Base-by-base conservation (phyloP, 768 basidiomycete genomes). In the Psilocybe azurescens region DNA sequence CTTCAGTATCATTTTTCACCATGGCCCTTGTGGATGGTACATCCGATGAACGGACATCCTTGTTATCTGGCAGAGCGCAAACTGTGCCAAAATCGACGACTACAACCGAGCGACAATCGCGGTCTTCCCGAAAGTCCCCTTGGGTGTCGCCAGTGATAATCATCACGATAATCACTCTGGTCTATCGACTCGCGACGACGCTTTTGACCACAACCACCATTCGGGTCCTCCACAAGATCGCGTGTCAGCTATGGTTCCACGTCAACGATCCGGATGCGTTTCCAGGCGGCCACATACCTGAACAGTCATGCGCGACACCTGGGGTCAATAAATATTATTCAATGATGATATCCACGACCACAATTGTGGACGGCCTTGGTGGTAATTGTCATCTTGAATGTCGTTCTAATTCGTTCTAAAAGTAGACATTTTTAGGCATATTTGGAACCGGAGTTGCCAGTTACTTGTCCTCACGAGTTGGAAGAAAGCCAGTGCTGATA, bases 191-290 rank as follows among this genome's bases (percentile, higher is more conserved):
- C 10, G 56, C 63, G 3, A 33, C 51, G 7, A 47, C 56, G 20
- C 30, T 64, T 16, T 18, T 51, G 18, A 39, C 52, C 0, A 64
- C 63, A 6, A 60, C 63, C n/a, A 57, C 20, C 36, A 32, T 60
- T 38, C 49, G 49, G 18, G 38, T 64, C 56, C 14, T 56, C 28
- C 59, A 64, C 33, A 49, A 14, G 2, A 50, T 46, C 24, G 55
- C 63, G 36, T 64, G 63, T 39, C 50, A 53, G 38, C 10, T 64
- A 20, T 64, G 63, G 63, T 61, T 56, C 29, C 41, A 49, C 20
- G 13, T 52, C n/a, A 50, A 64, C 44, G 50, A 60, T 13, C 63
- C 63, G 1, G 41, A 28, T 4, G 50, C 33, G 16, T 56, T 56
- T 39, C 59, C 59, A 3, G 46, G 44, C 30, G 63, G 63, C 3